Evolutionary conservation across 2,329 filamentous ascomycete genomes (phyloP).

Genomic region (Pseudodiploospora longispora): DNA sequence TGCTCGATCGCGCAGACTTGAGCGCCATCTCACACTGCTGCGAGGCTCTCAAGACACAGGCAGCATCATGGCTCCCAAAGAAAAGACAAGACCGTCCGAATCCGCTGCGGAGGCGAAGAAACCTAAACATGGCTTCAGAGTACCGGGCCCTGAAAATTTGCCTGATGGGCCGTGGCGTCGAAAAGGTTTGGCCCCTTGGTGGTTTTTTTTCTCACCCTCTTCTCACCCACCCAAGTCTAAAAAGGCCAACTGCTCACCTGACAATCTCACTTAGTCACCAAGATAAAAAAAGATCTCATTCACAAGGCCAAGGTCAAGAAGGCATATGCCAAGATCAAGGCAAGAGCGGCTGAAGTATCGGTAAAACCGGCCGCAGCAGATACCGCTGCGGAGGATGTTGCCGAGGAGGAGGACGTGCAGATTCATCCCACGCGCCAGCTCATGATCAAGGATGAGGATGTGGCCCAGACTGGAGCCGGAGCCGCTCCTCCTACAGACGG

Average conservation of each 20-base stretch:
- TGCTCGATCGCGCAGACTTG: too few relatives aligned
- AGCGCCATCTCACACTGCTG: too few relatives aligned
- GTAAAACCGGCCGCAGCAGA: conserved; percentile 14
- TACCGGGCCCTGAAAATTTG: conserved; percentile 74
- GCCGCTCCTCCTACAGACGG: conserved; percentile 2
- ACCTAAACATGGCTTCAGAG: conserved; percentile 64
- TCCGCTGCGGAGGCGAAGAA: conserved; percentile 38
- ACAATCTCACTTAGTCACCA: conserved; percentile 51
- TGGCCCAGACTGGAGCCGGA: conserved; percentile 22
- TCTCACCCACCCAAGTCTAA: not conserved
- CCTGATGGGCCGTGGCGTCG: conserved; percentile 83
- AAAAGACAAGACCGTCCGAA: conserved; percentile 19
- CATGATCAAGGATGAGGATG: conserved; percentile 31
- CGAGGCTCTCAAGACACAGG: not conserved
- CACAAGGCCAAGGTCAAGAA: conserved; percentile 92
- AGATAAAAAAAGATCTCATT: conserved; percentile 84
- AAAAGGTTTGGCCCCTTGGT: conserved; percentile 44
- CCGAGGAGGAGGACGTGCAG: conserved; percentile 13
- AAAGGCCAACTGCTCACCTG: conserved; percentile 12
- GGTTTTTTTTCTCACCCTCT: not conserved
- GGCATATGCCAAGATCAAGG: conserved; percentile 81
- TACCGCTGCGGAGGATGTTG: conserved; percentile 14
- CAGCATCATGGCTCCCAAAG: conserved; percentile 24
- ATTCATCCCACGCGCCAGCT: conserved; percentile 31
- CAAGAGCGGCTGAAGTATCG: conserved; percentile 25